Percentiles rank a stretch among this genome's conserved stretches.
Conservation (phyloP, 768 basidiomycete genomes). For the Boletus rex-veris region DNA sequence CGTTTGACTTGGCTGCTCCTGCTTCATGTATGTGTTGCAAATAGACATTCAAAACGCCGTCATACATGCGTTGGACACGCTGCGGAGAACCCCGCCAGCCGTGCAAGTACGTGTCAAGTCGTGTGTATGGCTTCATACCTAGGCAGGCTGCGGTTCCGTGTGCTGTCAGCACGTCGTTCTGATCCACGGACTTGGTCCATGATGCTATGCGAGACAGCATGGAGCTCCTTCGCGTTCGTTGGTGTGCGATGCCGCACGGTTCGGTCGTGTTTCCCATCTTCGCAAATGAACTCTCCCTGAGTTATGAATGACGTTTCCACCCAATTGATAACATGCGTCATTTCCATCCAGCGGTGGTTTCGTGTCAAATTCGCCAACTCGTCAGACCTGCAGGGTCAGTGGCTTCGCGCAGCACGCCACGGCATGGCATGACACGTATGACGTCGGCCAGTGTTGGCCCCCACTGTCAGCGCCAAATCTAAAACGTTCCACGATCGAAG, state of each 20-base stretch:
- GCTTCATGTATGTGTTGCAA: constrained; percentile 7
- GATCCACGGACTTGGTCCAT: too few relatives aligned
- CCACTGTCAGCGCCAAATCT: too few relatives aligned
- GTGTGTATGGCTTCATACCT: background rate
- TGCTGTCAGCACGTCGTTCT: too few relatives aligned
- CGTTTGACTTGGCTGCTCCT: too few relatives aligned
- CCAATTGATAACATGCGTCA: background rate
- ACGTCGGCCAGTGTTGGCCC: too few relatives aligned
- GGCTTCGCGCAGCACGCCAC: background rate
- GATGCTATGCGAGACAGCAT: background rate
- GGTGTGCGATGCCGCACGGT: background rate
- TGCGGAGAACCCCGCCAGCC: background rate
- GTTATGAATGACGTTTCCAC: background rate
- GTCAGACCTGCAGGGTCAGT: too few relatives aligned
- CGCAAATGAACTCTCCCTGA: background rate
- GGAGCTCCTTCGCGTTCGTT: background rate
- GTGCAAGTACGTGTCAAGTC: background rate
- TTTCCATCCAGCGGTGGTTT: background rate
- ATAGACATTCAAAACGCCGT: constrained; percentile 11
- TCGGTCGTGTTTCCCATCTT: constrained; percentile 1
- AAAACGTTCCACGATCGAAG: too few relatives aligned
- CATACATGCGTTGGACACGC: background rate
- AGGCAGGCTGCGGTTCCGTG: background rate
- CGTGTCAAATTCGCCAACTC: background rate
- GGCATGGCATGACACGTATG: too few relatives aligned